phyloP scores from a whole-genome alignment of 2,329 filamentous ascomycete genomes.

The Coniochaeta ligniaria region DNA sequence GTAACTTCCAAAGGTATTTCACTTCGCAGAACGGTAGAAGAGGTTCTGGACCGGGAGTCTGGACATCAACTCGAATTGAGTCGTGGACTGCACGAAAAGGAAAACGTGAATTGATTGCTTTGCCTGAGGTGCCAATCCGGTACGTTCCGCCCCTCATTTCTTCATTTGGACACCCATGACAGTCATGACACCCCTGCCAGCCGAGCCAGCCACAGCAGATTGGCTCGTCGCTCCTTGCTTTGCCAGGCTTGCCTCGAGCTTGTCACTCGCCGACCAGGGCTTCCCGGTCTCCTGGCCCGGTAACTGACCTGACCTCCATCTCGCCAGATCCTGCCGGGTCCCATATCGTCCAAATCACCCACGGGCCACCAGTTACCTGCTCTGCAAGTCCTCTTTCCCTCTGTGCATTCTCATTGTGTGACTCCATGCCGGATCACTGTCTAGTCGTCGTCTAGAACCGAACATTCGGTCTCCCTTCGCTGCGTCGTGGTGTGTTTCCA shows the following conservation, averaged over 20 bases:
- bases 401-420: neutral
- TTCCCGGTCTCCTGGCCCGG: neutral
- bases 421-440: neutral
- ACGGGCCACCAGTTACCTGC: neutral
- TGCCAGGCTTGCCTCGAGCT: neutral
- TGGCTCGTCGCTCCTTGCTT: neutral
- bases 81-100: neutral
- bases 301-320: neutral
- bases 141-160: conserved; percentile 1
- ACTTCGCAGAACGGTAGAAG: too few relatives aligned
- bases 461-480: neutral
- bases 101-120: too few relatives aligned
- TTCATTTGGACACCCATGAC: neutral
- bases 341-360: neutral
- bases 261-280: neutral
- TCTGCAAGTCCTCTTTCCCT: neutral
- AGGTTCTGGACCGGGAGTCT: too few relatives aligned
- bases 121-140: conserved; percentile 1
- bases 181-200: neutral
- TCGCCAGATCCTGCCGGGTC: neutral
- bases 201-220: neutral
- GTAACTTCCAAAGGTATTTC: too few relatives aligned
- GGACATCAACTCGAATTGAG: too few relatives aligned
- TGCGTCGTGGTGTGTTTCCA: neutral
- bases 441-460: neutral